Evolutionary conservation across 1,284 basidiomycete species (phyloP).

Genomic region (Vanrija pseudolonga): DNA sequence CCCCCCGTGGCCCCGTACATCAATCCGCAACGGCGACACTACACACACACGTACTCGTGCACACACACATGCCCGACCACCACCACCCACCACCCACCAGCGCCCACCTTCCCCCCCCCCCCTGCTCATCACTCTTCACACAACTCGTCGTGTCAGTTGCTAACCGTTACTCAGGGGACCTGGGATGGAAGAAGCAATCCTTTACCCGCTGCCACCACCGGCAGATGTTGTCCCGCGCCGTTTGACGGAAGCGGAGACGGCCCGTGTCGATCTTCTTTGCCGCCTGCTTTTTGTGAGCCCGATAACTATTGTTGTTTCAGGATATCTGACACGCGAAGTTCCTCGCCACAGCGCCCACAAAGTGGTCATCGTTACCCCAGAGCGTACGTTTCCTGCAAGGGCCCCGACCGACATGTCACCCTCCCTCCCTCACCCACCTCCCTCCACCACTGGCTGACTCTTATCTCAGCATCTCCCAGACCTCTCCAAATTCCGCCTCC

Average conservation of each 20-base stretch:
- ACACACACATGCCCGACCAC: too few species aligned
- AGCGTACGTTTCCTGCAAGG: slow-evolving; percentile 11
- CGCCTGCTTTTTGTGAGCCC: slow-evolving; percentile 43
- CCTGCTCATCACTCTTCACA: background rate
- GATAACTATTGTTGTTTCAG: background rate
- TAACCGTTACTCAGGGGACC: slow-evolving; percentile 11
- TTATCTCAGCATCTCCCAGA: slow-evolving; percentile 55
- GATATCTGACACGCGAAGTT: slow-evolving; percentile 52
- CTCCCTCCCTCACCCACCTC: background rate
- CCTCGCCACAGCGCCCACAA: slow-evolving; percentile 65
- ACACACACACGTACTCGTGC: background rate
- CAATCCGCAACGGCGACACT: too few species aligned
- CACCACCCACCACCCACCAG: too few species aligned
- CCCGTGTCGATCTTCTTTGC: slow-evolving; percentile 38
- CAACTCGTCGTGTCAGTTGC: too few species aligned
- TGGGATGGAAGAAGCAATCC: slow-evolving; percentile 20
- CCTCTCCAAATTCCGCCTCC: slow-evolving; percentile 75
- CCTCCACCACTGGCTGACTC: background rate
- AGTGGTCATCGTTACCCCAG: slow-evolving; percentile 35
- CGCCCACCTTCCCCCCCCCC: background rate
- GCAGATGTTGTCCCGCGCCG: slow-evolving; percentile 22
- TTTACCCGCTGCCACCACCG: slow-evolving; percentile 22
- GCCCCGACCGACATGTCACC: slow-evolving; percentile 25
- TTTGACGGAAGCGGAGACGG: slow-evolving; percentile 29
- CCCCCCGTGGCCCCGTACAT: too few species aligned